Evolutionary conservation across 768 basidiomycete species (phyloP), one percentile per base, ranked within the genome.

Genomic region (Kwoniella heveanensis): DNA sequence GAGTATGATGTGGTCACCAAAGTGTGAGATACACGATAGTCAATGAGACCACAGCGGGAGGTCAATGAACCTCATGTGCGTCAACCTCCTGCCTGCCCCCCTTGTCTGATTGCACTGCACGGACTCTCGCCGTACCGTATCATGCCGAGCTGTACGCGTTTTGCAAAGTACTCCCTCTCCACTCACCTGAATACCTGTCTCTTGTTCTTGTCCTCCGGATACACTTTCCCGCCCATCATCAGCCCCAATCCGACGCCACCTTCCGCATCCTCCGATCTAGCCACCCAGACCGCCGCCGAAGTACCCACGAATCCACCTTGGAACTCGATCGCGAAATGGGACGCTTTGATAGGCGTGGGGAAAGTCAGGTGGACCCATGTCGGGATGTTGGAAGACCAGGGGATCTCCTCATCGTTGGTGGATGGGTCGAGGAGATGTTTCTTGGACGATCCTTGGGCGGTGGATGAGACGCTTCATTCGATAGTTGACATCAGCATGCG

Each of bases 281-380:
- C 77, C 1, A 78, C 64, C 63, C 75, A 78, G 1, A 79, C 64
- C 13, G 53, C 54, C 1, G 64, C 54, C 8, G 69, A 46, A 15
- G 72, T 77, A 15, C 65, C 73, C 8, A 73, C 70, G 51, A 79
- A 79, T 1, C 78, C 78, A 29, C 78, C 78, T 50, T 79, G 78
- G 50, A 79, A 79, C 17, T 74, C 76, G 21, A 79, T 39, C 1
- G 78, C 75, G n/a, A 79, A 54, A 27, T 77, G 77, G 21, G 72
- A 73, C 2, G 72, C 75, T 1, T 49, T 48, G 13, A 76, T 52
- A 7, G 75, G 72, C 0, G 56, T 54, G 2, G 72, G 65, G 63
- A 77, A 74, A 6, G 55, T 70, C 17, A 79, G 64, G 60, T 72
- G 72, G 27, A 79, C 55, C 12, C 37, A 67, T 36, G 71, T 66